Percentiles rank a stretch among this genome's conserved stretches.
Conservation (phyloP, 2,329 filamentous ascomycete species). For the Ceratocystis lukuohia region DNA sequence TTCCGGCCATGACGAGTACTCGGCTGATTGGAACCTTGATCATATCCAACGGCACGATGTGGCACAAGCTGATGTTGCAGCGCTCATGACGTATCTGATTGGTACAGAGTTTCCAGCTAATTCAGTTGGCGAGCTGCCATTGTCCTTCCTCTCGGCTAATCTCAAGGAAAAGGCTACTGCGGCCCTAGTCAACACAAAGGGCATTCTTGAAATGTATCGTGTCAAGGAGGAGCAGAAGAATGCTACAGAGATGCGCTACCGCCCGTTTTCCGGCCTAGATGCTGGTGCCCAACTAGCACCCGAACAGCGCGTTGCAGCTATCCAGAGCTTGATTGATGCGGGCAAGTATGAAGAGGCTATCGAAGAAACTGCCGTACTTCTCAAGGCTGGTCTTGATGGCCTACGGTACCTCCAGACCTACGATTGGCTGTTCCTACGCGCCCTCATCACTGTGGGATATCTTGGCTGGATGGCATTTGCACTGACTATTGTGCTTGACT, state of each 20-base stretch:
- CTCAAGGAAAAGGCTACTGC: slow-evolving; percentile 70
- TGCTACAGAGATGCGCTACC: slow-evolving; percentile 60
- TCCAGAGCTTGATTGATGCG: slow-evolving; percentile 52
- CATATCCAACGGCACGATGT: slow-evolving; percentile 79
- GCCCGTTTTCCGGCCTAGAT: slow-evolving; percentile 58
- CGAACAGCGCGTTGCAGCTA: slow-evolving; percentile 52
- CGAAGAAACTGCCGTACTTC: slow-evolving; percentile 58
- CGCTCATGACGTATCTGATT: slow-evolving; percentile 85
- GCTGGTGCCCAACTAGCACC: slow-evolving; percentile 44
- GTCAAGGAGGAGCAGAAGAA: slow-evolving; percentile 85
- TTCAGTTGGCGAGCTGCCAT: slow-evolving; percentile 82
- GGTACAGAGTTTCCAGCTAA: slow-evolving; percentile 89
- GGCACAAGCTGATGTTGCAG: slow-evolving; percentile 82
- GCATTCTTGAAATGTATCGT: slow-evolving; percentile 88
- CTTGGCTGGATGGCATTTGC: slow-evolving; percentile 93
- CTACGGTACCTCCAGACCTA: slow-evolving; percentile 93
- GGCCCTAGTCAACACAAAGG: slow-evolving; percentile 67
- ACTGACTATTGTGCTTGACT: slow-evolving; percentile 72
- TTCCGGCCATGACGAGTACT: slow-evolving; percentile 82
- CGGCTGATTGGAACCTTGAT: slow-evolving; percentile 74
- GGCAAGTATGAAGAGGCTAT: slow-evolving; percentile 66
- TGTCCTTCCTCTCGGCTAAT: slow-evolving; percentile 63
- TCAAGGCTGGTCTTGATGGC: slow-evolving; percentile 65
- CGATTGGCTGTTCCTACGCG: slow-evolving; percentile 90
- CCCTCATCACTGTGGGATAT: slow-evolving; percentile 79